Evolutionary conservation across 2,329 filamentous ascomycete genomes (phyloP), one percentile per base, ranked within the genome.

Genomic region (Grosmannia serpens): DNA sequence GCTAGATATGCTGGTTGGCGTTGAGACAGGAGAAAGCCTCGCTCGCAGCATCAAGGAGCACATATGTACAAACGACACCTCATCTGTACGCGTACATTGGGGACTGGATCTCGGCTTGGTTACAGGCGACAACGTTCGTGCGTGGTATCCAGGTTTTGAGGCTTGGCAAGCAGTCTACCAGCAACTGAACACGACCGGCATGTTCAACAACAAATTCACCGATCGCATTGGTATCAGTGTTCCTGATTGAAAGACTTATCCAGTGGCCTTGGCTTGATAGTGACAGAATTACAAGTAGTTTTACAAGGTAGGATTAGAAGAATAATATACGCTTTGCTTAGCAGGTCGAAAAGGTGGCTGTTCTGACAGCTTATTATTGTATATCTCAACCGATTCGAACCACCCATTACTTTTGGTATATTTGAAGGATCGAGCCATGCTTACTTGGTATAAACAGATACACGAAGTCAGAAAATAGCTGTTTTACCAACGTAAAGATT

Each of bases 161-260:
- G 56, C 54, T 20, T 67, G 64, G 65, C 41, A 64, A n/a, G 53
- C 29, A 3, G 62, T 67, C 15, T 65, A 64, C 52, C 44, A 56
- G 26, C 41, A 61, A 44, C 57, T 66, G 20, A 67, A 67, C 52
- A 54, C 57, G n/a, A 62, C 61, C 10, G 66, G 65, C 22, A 67
- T 67, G 65, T 67, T 67, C 59, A 64, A 67, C 59, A 67, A 65
- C 58, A 62, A 57, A 31, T 67, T 67, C 20, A 67, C 66, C 0
- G 60, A 66, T 2, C 59, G 65, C n/a, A 54, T 67, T 9, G 61
- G 62, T 20, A 61, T 66, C 58, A 64, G 51, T 10, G n/a, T 29
- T 9, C 8, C 24, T 2, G 53, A 31, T 24, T 46, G 20, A 56
- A 44, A 33, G 31, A 10, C 8, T 7, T 44, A 38, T 38, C 35